Percentiles rank a stretch among this genome's conserved stretches.
Evolutionary conservation across 805 yeast genomes (phyloP).

Genomic region (Starmerella bombi): DNA sequence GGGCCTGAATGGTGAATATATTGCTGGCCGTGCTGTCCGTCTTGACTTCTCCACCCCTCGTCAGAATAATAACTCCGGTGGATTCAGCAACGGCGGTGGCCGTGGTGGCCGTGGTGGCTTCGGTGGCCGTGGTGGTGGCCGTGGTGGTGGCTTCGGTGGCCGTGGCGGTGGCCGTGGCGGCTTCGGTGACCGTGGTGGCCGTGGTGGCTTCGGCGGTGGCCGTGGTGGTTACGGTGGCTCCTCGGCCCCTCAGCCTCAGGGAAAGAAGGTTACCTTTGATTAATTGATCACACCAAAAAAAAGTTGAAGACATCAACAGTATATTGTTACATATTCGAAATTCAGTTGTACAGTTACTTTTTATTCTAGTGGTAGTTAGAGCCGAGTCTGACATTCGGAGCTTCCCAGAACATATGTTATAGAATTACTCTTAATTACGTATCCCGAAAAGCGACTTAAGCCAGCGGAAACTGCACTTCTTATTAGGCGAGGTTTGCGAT

Average conservation of each 20-base stretch:
- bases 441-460: no score
- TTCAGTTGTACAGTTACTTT: no score
- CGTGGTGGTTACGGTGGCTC: no score
- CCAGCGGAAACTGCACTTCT: no score
- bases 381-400: no score
- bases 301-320: no score
- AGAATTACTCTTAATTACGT: no score
- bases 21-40: constrained; percentile 88
- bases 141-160: constrained; percentile 9
- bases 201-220: constrained; percentile 8
- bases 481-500: no score
- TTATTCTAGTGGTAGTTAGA: no score
- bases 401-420: no score
- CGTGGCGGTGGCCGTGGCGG: constrained; percentile 4
- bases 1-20: constrained; percentile 74
- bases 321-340: no score
- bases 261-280: constrained; percentile 19
- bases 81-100: constrained; percentile 20
- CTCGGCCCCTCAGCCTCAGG: constrained; percentile 15
- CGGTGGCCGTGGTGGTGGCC: constrained; percentile 23
- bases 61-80: constrained; percentile 36
- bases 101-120: constrained; percentile 21
- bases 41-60: constrained; percentile 90
- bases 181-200: constrained; percentile 4
- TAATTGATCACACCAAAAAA: no score